Evolutionary conservation across 352 stramenopile species (phyloP), one percentile per base, ranked within the genome.

Genomic region (Phytophthora europaea): DNA sequence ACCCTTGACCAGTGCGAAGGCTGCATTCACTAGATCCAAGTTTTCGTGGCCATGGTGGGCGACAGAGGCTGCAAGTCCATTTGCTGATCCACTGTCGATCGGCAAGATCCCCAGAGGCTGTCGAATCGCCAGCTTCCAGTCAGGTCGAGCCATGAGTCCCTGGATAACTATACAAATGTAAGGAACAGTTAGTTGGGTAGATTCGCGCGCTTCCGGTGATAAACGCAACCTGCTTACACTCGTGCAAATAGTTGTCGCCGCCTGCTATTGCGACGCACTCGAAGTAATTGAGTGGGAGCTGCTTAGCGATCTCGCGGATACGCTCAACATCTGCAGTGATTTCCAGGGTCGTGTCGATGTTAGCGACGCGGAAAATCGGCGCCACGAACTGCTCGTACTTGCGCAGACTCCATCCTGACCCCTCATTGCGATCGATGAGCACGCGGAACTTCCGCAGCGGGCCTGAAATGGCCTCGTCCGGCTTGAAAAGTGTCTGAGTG

Each of bases 381-480:
- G 73, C 73, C 6, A 89, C 80, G 52, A 83, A 75, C 53, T 75
- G 73, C 38, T 92, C 70, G 47, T 79, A 93, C 51, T 75, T 86
- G 38, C 73, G 64, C 36, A 83, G 64, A 18, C 31, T 51, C 20
- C 28, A 64, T 13, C 84, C 83, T 0, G 75, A 23, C 3, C 79
- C 80, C 31, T 82, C 83, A 2, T 86, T 75, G 3, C 81, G 83
- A 50, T 93, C 91, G 50, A 93, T 85, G 12, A 93, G 56, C 61
- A 89, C 82, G 1, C 84, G 66, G 34, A 87, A 93, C 45, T 78
- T 82, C 26, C 82, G 71, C 33, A 69, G 10, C 0, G 67, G 43
- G 5, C 65, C 68, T 15, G 64, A 62, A 12, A 73, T 59, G 13
- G 65, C 16, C 33, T 68, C 64, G 6, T 59, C 57, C 33, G 3